Evolutionary conservation across 441 rosid species (phyloP).

Genomic region (Euphorbia schlechtendalii): DNA sequence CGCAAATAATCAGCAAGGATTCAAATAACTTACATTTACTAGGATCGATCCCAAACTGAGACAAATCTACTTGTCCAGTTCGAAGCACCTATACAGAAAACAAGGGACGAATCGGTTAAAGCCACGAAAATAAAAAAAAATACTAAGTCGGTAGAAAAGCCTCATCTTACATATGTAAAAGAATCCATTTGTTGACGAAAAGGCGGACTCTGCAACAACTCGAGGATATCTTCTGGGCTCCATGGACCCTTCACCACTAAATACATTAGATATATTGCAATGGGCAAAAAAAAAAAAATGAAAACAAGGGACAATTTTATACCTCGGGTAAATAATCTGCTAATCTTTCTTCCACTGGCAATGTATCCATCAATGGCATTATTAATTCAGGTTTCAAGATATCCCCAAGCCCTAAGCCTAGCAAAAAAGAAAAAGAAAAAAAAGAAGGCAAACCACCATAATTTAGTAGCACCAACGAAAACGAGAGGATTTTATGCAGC

Average conservation of each 20-base stretch:
- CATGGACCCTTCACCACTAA: conserved; percentile 54
- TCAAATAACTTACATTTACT: conserved; percentile 61
- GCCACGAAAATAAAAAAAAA: conserved; percentile 11
- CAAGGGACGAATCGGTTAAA: conserved; percentile 5
- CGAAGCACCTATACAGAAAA: conserved; percentile 57
- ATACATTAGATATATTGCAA: conserved; percentile 14
- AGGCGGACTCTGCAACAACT: conserved; percentile 87
- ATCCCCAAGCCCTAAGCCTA: conserved; percentile 82
- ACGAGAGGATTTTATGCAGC: not conserved
- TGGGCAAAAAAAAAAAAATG: conserved; percentile 1
- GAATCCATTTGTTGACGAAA: conserved; percentile 97
- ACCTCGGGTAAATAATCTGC: conserved; percentile 87
- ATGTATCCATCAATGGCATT: conserved; percentile 72
- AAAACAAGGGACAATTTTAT: conserved; percentile 13
- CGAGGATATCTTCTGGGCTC: conserved; percentile 69
- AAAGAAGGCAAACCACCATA: too few relatives aligned
- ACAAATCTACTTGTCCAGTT: conserved; percentile 91
- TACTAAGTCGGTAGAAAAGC: not conserved
- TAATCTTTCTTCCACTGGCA: conserved; percentile 58
- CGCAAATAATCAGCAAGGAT: not conserved
- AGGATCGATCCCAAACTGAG: conserved; percentile 90
- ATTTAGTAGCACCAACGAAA: not conserved
- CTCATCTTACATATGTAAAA: conserved; percentile 70
- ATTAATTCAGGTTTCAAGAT: conserved; percentile 82
- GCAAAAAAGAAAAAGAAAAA: conserved; percentile 3